Base-by-base conservation (phyloP, 139 green algal species). In the Yamagishiella unicocca region DNA sequence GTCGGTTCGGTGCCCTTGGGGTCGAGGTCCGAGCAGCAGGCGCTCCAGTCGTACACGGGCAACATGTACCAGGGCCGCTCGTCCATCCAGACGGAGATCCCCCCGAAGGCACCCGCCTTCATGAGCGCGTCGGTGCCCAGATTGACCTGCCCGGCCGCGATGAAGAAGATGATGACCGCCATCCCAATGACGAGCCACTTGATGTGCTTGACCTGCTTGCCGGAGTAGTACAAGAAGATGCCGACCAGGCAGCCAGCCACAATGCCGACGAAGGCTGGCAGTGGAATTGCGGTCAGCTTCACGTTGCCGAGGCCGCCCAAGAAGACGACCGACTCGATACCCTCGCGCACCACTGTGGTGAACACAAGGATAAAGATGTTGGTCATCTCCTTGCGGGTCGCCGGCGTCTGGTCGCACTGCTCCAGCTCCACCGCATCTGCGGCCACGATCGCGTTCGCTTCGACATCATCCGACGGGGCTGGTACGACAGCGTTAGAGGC, bases 281-380 rank as follows among this genome's bases (percentile, higher is more conserved):
- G 82, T 22, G 73, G 72, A 12, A 92, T 82, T 29, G 89, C 74
- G 1, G 12, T 55, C 0, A 88, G 81, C 54, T 84, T 75, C n/a
- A 82, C 66, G 54, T 89, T 90, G 74, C 80, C 81, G 0, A 92
- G 79, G 62, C 89, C 90, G 43, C 88, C 89, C 45, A 94, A 83
- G 90, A 94, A 94, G 40, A 94, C 74, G n/a, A 93, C 70, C 5
- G 62, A 78, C 78, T 94, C 92, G 27, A 94, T 89, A 73, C 92
- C 92, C 80, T 94, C 89, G 17, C 89, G 85, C 45, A 93, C 71
- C 29, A 94, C 88, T 0, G 89, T 91, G 79, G 89, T 71, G 66
- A 90, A 91, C 9, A 91, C 89, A 7, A 91, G 67, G 33, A 94
- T 33, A 29, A 87, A 92, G 35, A 93, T 89, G 42, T 75, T 85